A percentile compares a stretch with the other conserved stretches of the same genome.
Conservation (phyloP, 2,329 filamentous ascomycete genomes). For the Penicillium thymicola region DNA sequence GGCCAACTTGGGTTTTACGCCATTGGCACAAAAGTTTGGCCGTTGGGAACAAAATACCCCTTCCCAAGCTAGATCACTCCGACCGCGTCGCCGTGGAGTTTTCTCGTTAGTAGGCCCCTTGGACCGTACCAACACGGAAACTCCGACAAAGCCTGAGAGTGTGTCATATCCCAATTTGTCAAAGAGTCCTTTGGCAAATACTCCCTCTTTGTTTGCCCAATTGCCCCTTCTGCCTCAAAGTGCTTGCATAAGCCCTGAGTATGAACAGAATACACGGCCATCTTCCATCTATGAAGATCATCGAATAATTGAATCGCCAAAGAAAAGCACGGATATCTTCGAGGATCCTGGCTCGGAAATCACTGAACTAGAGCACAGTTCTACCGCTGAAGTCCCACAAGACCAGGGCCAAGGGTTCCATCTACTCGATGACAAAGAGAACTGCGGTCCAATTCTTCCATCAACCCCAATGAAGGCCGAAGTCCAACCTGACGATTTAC, state of each 20-base stretch:
- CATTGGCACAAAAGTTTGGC: slow-evolving; percentile 59
- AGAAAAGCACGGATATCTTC: slow-evolving; percentile 17
- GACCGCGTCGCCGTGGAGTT: slow-evolving; percentile 29
- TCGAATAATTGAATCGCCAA: slow-evolving; percentile 11
- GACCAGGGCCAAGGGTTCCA: slow-evolving; percentile 8
- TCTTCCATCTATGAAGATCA: slow-evolving; percentile 7
- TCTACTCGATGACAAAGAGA: slow-evolving; percentile 30
- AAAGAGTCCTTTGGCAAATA: slow-evolving; percentile 18
- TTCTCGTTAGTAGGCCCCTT: slow-evolving; percentile 36
- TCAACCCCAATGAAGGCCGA: slow-evolving; percentile 55
- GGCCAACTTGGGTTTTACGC: slow-evolving; percentile 57
- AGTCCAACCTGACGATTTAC: slow-evolving; percentile 44
- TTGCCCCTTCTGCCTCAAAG: slow-evolving; percentile 12
- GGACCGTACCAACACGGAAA: slow-evolving; percentile 9
- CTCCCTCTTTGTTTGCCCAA: slow-evolving; percentile 14
- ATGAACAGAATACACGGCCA: slow-evolving; percentile 9
- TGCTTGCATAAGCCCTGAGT: slow-evolving; percentile 11
- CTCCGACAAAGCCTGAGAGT: slow-evolving; percentile 4
- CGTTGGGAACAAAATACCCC: slow-evolving; percentile 63
- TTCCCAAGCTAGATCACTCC: slow-evolving; percentile 32
- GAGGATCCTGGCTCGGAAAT: slow-evolving; percentile 20
- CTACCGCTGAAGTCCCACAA: slow-evolving; percentile 1
- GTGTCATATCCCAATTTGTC: slow-evolving; percentile 26
- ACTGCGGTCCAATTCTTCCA: slow-evolving; percentile 35
- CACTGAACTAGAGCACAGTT: background rate